phyloP scores from a whole-genome alignment of 225 moss, liverwort and hornwort genomes.

The Sphagnum contortum region DNA sequence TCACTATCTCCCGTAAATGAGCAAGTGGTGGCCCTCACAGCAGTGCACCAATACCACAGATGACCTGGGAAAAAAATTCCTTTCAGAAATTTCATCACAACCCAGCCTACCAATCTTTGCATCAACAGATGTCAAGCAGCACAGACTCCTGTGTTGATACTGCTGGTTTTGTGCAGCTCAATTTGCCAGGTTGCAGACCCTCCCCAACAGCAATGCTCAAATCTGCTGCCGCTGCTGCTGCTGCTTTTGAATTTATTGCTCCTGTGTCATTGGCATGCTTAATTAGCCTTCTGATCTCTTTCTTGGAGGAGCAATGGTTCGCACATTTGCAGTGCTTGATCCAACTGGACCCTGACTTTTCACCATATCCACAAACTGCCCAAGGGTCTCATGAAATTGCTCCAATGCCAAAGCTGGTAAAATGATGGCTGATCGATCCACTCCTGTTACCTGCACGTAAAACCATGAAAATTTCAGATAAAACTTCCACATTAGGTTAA shows the following conservation, averaged over 20 bases:
- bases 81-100: constrained; percentile 6
- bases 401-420: constrained; percentile 53
- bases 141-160: constrained; percentile 1
- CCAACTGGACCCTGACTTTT: constrained; percentile 53
- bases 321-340: constrained; percentile 58
- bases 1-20: constrained; percentile 40
- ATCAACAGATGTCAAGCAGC: not conserved
- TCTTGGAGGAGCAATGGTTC: constrained; percentile 67
- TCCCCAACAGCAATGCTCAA: constrained; percentile 5
- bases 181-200: constrained; percentile 4
- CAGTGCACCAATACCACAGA: constrained; percentile 39
- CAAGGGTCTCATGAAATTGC: constrained; percentile 64
- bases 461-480: not conserved
- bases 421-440: constrained; percentile 62
- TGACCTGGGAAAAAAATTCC: constrained; percentile 17
- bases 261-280: constrained; percentile 22
- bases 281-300: constrained; percentile 62
- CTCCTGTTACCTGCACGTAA: constrained; percentile 38
- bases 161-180: constrained; percentile 6
- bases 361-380: constrained; percentile 72
- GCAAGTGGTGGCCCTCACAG: constrained; percentile 50
- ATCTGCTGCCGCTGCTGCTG: constrained; percentile 11
- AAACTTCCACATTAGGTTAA: not conserved
- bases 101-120: constrained; percentile 14
- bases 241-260: constrained; percentile 18